Conservation (phyloP, 495 filamentous ascomycete species). For the Aspergillus kassunensis region DNA sequence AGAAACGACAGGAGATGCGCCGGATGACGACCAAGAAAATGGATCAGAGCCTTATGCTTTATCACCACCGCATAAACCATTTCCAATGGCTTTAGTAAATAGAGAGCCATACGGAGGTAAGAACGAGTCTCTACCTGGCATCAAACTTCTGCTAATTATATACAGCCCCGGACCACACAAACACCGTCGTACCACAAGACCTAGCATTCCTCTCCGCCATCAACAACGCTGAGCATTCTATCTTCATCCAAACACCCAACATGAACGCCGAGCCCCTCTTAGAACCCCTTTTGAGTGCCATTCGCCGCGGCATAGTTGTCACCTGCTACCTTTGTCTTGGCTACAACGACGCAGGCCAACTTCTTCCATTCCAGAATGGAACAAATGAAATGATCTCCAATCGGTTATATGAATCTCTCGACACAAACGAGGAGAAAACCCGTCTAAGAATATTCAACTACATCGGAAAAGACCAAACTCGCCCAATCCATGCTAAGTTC, state of each 20-base stretch:
- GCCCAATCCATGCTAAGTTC: conserved; percentile 57
- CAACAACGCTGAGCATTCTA: conserved; percentile 52
- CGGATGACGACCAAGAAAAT: conserved; percentile 44
- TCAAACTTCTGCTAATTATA: neutral
- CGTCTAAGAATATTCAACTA: conserved; percentile 61
- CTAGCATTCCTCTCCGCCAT: conserved; percentile 65
- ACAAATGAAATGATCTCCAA: conserved; percentile 68
- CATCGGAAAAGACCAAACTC: conserved; percentile 65
- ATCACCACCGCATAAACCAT: conserved; percentile 46
- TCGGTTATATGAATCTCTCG: conserved; percentile 50
- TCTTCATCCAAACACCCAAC: conserved; percentile 74
- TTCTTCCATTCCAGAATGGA: conserved; percentile 70
- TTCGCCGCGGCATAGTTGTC: conserved; percentile 61
- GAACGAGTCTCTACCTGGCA: neutral
- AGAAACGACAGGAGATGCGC: conserved; percentile 48
- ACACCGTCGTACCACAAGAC: conserved; percentile 64
- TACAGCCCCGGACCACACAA: conserved; percentile 51
- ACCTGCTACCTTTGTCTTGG: conserved; percentile 69
- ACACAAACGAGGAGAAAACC: conserved; percentile 37
- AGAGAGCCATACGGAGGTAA: conserved; percentile 59
- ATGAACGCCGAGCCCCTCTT: conserved; percentile 68
- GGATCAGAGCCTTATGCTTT: conserved; percentile 63
- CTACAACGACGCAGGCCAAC: conserved; percentile 74
- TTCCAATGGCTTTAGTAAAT: conserved; percentile 70
- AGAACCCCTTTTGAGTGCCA: conserved; percentile 57